These are phyloP conservation scores for Amaranthus cruentus DNA, from an alignment of 148 eudicot genomes.

Conservation along the genomic window DNA sequence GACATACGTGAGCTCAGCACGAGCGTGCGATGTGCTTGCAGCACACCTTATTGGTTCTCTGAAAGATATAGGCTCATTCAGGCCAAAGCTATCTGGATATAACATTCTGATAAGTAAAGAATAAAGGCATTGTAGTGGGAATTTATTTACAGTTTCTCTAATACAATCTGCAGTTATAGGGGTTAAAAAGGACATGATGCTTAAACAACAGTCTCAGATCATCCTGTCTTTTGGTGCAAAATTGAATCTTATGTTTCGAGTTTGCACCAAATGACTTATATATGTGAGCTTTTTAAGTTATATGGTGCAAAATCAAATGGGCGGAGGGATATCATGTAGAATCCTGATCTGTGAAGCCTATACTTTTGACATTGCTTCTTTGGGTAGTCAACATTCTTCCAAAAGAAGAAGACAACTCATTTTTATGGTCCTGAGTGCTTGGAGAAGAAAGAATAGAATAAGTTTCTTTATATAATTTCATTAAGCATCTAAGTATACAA, in stretches of 20 bases:
- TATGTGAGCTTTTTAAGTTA: too few relatives aligned
- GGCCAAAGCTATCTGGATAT: constrained; percentile 31
- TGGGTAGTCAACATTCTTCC: constrained; percentile 11
- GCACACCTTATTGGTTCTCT: constrained; percentile 32
- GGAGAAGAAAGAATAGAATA: constrained; percentile 6
- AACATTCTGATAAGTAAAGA: not conserved
- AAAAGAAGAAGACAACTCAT: constrained; percentile 8
- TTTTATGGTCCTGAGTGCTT: not conserved
- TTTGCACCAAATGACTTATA: too few relatives aligned
- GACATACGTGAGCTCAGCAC: constrained; percentile 24
- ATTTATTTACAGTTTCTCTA: constrained; percentile 3
- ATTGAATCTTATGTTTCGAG: too few relatives aligned
- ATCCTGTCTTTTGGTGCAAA: too few relatives aligned
- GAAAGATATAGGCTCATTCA: constrained; percentile 26
- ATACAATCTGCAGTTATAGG: not conserved
- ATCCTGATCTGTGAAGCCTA: not conserved
- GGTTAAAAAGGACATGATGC: not conserved
- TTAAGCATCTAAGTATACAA: too few relatives aligned
- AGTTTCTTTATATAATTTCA: not conserved
- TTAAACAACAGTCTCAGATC: too few relatives aligned
- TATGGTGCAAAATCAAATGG: too few relatives aligned
- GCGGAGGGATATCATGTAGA: not conserved
- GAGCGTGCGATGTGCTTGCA: constrained; percentile 18
- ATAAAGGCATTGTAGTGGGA: not conserved
- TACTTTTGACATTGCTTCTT: constrained; percentile 5